Evolutionary conservation across 371 early-diverging fungal species (phyloP).

Genomic region (Zancudomyces culisetae): DNA sequence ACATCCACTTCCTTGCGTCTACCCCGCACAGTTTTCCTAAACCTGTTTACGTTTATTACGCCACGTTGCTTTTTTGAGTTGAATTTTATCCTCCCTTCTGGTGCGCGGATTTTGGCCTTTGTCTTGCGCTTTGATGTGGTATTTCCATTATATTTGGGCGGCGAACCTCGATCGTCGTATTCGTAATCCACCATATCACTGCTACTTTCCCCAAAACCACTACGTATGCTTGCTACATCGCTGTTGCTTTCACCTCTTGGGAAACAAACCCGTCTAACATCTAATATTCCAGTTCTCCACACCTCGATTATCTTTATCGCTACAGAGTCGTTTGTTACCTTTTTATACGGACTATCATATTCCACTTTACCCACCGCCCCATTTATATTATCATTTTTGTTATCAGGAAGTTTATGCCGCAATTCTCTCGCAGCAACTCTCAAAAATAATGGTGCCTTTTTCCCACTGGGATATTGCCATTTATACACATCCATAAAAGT

Average conservation of each 20-base stretch:
- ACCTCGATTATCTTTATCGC: constrained; percentile 1
- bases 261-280: constrained; percentile 5
- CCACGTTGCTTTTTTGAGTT: background rate
- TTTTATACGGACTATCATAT: constrained; percentile 1
- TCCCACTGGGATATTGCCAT: constrained; percentile 1
- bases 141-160: background rate
- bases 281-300: constrained; percentile 3
- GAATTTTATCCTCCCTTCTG: background rate
- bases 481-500: constrained; percentile 3
- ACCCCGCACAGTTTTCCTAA: no score
- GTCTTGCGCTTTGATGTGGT: background rate
- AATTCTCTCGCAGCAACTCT: constrained; percentile 1
- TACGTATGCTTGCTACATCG: background rate
- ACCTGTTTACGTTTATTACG: no score
- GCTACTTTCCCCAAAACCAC: background rate
- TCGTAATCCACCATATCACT: background rate
- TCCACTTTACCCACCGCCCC: no score
- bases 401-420: background rate
- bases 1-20: no score
- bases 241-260: background rate
- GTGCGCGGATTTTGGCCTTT: background rate
- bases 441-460: constrained; percentile 1
- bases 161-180: background rate
- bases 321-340: background rate
- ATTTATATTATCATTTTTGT: no score